Percentiles rank a stretch among this genome's conserved stretches.
These are phyloP conservation scores for Fraxinus latifolia DNA, from an alignment of 305 asterid species.

Conservation along the genomic window DNA sequence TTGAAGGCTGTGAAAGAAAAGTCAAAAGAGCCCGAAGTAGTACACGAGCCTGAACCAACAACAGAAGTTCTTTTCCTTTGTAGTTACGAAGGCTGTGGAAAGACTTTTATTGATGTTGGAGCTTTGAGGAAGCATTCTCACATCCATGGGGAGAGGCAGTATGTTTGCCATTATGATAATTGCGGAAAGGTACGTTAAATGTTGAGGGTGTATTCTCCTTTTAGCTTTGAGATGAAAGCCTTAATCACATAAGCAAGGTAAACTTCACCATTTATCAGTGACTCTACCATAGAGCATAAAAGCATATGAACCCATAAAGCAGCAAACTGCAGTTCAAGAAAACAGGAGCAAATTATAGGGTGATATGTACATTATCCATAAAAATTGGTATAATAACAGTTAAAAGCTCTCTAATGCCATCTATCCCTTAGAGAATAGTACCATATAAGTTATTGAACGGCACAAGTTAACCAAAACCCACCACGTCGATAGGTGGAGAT, in stretches of 20 bases:
- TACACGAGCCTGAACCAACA: constrained; percentile 91
- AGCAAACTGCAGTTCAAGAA: neutral
- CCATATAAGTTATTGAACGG: neutral
- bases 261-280: neutral
- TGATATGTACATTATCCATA: neutral
- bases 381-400: neutral
- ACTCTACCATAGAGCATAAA: neutral
- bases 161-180: constrained; percentile 82
- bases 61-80: constrained; percentile 97
- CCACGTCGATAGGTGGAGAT: neutral
- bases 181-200: constrained; percentile 74
- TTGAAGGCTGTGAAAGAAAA: constrained; percentile 61
- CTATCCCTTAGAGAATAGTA: neutral
- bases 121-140: constrained; percentile 97
- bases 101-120: constrained; percentile 92
- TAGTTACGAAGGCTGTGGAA: constrained; percentile 95
- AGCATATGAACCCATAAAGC: neutral
- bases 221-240: neutral
- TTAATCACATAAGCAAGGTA: neutral
- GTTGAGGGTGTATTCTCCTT: neutral
- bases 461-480: neutral
- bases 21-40: constrained; percentile 51
- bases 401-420: neutral
- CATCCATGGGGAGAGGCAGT: constrained; percentile 97
- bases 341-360: neutral